These are phyloP conservation scores for Fusarium albosuccineum DNA, from an alignment of 2,329 filamentous ascomycete genomes.

Conservation along the genomic window DNA sequence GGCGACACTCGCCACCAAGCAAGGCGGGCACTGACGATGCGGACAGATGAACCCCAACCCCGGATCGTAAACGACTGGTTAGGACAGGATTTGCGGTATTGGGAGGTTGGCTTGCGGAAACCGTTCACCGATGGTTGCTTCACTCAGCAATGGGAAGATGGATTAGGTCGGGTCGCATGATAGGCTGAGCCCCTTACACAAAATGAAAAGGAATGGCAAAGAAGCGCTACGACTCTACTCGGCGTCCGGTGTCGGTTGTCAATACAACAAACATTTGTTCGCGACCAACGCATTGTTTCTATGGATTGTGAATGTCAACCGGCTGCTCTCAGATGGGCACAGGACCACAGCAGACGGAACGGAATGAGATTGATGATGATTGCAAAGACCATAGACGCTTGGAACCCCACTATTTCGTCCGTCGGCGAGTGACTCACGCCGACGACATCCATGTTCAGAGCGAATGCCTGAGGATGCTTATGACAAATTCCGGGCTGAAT, in stretches of 20 bases:
- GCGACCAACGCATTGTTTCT: conserved; percentile 31
- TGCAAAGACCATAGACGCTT: conserved; percentile 18
- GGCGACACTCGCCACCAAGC: background rate
- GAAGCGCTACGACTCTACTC: conserved; percentile 55
- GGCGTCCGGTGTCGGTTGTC: conserved; percentile 59
- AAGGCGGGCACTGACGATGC: conserved; percentile 42
- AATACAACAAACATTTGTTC: conserved; percentile 56
- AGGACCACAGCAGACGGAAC: background rate
- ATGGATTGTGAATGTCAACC: conserved; percentile 30
- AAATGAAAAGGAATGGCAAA: conserved; percentile 50
- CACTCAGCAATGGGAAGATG: conserved; percentile 52
- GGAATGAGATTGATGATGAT: background rate
- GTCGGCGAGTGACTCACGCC: conserved; percentile 42
- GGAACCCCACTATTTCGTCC: conserved; percentile 9
- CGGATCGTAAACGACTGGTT: conserved; percentile 67
- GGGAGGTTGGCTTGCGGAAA: conserved; percentile 49
- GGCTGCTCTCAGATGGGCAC: background rate
- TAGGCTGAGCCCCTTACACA: conserved; percentile 52
- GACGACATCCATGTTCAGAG: conserved; percentile 28
- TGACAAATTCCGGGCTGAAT: background rate
- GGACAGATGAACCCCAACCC: conserved; percentile 89
- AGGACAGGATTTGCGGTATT: conserved; percentile 46
- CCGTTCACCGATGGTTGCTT: conserved; percentile 50
- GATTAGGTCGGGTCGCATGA: conserved; percentile 53
- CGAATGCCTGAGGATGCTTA: conserved; percentile 24